Evolutionary conservation across 2,329 filamentous ascomycete species (phyloP).

Genomic region (Blumeriella jaapii): DNA sequence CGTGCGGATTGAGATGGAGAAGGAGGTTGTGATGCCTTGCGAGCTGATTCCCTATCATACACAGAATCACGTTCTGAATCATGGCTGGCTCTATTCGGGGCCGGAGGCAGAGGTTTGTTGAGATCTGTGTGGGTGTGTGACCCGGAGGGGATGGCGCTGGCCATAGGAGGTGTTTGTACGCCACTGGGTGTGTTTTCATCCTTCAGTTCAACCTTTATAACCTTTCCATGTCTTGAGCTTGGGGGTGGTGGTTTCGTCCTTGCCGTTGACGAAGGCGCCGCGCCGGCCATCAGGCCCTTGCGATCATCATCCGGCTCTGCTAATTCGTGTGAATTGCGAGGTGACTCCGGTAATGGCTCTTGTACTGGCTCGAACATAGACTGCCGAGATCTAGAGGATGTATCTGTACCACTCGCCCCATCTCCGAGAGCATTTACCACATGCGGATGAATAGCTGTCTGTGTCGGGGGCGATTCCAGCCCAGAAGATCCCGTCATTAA

Average conservation of each 20-base stretch:
- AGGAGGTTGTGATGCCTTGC: constrained; percentile 37
- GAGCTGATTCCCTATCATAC: constrained; percentile 42
- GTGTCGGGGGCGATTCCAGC: constrained; percentile 22
- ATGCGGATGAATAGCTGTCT: constrained; percentile 21
- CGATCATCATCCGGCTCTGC: constrained; percentile 42
- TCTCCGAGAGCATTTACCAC: constrained; percentile 21
- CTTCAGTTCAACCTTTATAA: constrained; percentile 44
- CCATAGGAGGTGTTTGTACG: constrained; percentile 23
- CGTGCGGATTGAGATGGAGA: constrained; percentile 24
- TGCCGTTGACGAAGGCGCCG: constrained; percentile 28
- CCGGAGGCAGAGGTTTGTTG: constrained; percentile 51
- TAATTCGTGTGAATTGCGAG: constrained; percentile 47
- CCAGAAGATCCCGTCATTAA: constrained; percentile 60
- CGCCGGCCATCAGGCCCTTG: constrained; percentile 25
- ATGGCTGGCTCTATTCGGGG: constrained; percentile 35
- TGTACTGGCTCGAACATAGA: constrained; percentile 43
- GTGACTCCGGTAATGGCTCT: constrained; percentile 34
- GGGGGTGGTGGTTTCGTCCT: constrained; percentile 64
- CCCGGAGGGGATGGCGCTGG: constrained; percentile 15
- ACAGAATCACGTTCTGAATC: constrained; percentile 35
- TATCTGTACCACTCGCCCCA: constrained; percentile 44
- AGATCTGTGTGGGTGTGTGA: constrained; percentile 35
- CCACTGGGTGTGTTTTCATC: constrained; percentile 29
- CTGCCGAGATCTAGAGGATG: constrained; percentile 46
- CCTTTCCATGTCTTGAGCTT: constrained; percentile 67